These are phyloP conservation scores for Amanita fuliginea DNA, from an alignment of 768 basidiomycete genomes.

Conservation along the genomic window DNA sequence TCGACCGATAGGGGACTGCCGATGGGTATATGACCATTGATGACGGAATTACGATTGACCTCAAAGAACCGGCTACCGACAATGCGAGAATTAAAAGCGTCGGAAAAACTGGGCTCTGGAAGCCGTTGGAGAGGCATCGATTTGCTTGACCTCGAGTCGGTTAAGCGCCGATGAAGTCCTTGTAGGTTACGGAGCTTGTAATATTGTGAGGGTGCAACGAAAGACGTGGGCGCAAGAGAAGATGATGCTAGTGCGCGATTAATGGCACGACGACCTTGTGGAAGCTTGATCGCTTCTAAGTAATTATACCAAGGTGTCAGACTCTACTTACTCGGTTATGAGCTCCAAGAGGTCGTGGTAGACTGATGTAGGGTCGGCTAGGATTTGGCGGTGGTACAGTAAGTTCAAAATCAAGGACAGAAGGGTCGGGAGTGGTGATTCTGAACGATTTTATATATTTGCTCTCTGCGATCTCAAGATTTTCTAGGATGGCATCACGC, in stretches of 20 bases:
- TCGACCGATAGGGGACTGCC: slow-evolving; percentile 48
- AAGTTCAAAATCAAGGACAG: slow-evolving; percentile 48
- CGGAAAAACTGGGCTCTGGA: slow-evolving; percentile 31
- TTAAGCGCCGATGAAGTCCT: slow-evolving; percentile 50
- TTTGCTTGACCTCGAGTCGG: slow-evolving; percentile 24
- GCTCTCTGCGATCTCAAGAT: slow-evolving; percentile 72
- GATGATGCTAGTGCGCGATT: slow-evolving; percentile 60
- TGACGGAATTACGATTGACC: slow-evolving; percentile 47
- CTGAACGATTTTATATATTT: slow-evolving; percentile 70
- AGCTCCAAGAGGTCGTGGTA: slow-evolving; percentile 46
- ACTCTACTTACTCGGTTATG: slow-evolving; percentile 18
- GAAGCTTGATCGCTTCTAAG: slow-evolving; percentile 14
- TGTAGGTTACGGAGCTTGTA: slow-evolving; percentile 60
- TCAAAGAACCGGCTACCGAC: slow-evolving; percentile 67
- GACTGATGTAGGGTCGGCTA: slow-evolving; percentile 51
- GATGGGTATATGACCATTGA: slow-evolving; percentile 47
- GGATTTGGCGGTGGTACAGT: slow-evolving; percentile 27
- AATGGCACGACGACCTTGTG: slow-evolving; percentile 34
- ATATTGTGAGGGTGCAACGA: slow-evolving; percentile 70
- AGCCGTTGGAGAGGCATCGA: slow-evolving; percentile 9
- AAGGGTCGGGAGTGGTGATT: slow-evolving; percentile 63
- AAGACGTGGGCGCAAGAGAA: slow-evolving; percentile 66
- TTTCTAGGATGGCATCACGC: slow-evolving; percentile 66
- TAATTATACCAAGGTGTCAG: neutral
- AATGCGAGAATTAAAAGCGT: slow-evolving; percentile 51